Evolutionary conservation across 768 basidiomycete genomes (phyloP), one percentile per base, ranked within the genome.

Genomic region (Pluteus cervinus): DNA sequence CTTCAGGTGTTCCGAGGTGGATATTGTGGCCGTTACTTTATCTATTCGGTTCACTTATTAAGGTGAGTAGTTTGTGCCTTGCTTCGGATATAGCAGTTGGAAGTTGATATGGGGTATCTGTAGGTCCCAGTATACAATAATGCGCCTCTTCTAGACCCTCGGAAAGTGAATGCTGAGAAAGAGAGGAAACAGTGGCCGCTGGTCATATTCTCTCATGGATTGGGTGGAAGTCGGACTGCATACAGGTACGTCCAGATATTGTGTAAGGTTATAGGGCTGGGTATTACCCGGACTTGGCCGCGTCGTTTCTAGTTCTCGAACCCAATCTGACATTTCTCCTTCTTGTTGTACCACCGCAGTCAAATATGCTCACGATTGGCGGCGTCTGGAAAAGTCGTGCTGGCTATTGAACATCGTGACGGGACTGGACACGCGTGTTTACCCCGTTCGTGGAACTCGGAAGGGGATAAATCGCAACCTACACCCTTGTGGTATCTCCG

Each of bases 361-460:
- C 83, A 87, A 54, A 55, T 84, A 41, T 90, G 87, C 52, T 66
- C 73, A 2, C 70, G 73, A 16, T 55, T 92, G 15, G 91, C 90
- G 3, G 75, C 84, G 4, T 69, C 81, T 24, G 91, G 91, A 2
- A 80, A 73, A 42, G 77, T 92, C 4, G 88, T 94, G 3, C 66
- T 89, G 29, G 81, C 86, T 4, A 52, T 92, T 16, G 86, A 92
- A 51, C 90, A 92, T 54, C 71, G 81, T 7, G 91, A 93, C 54
- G 89, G 88, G 1, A 81, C 82, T 3, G 80, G 73, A 3, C 77
- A 79, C 0, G 69, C 62, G 4, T 69, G 65, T 42, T 56, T 69
- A 30, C 58, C 66, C 29, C 61, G 58, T 25, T 55, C 51, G 36
- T 61, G 60, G 57, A 47, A 47, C 38, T 29, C 37, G 20, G 49